Evolutionary conservation across 805 yeast genomes (phyloP).

Genomic region (Kluyveromyces wickerhamii): DNA sequence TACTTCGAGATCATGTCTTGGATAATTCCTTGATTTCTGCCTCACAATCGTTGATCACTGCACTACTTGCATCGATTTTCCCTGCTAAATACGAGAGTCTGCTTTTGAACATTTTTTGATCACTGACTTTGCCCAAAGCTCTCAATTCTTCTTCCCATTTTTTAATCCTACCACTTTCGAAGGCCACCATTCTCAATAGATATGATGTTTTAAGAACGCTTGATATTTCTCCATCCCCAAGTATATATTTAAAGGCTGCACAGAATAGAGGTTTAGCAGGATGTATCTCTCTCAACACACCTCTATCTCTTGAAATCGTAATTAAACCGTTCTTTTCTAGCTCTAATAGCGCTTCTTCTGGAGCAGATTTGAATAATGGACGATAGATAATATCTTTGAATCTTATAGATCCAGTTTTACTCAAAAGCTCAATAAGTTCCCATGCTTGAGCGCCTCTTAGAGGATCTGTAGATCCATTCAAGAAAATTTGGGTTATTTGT

Average conservation of each 20-base stretch:
- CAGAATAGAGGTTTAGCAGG: slow-evolving; percentile 82
- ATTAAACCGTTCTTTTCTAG: slow-evolving; percentile 78
- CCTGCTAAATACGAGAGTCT: slow-evolving; percentile 59
- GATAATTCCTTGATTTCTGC: slow-evolving; percentile 32
- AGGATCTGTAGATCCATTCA: slow-evolving; percentile 40
- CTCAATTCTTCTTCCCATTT: slow-evolving; percentile 65
- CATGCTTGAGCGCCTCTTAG: slow-evolving; percentile 82
- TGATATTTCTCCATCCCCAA: slow-evolving; percentile 46
- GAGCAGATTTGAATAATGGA: slow-evolving; percentile 52
- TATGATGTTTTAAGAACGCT: slow-evolving; percentile 59
- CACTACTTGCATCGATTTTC: slow-evolving; percentile 58
- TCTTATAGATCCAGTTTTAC: slow-evolving; percentile 38
- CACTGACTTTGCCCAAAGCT: slow-evolving; percentile 44
- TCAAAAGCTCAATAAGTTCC: slow-evolving; percentile 63
- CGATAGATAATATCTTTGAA: slow-evolving; percentile 46
- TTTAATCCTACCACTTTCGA: slow-evolving; percentile 55
- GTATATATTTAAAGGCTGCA: slow-evolving; percentile 68
- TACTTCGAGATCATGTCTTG: slow-evolving; percentile 4
- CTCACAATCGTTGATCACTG: slow-evolving; percentile 42
- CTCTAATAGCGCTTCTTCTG: slow-evolving; percentile 50
- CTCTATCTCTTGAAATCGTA: slow-evolving; percentile 64
- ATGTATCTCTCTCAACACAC: slow-evolving; percentile 53
- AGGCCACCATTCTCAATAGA: slow-evolving; percentile 42
- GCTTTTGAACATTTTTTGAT: slow-evolving; percentile 45
- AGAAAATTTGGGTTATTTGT: slow-evolving; percentile 76